Conservation (phyloP, 192 early-diverging fungal genomes). For the Backusella morwellensis region DNA sequence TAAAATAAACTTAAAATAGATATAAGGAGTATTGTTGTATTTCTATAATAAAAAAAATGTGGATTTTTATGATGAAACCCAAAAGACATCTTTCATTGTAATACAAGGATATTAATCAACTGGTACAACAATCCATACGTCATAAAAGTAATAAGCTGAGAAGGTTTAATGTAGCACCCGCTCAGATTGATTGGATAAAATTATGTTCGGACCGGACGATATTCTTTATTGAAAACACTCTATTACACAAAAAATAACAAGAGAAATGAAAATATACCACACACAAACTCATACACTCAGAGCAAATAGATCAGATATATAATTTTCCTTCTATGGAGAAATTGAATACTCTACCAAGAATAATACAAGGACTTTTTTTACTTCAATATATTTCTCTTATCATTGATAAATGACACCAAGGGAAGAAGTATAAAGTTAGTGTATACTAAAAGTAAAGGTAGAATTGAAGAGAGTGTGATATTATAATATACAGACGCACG, state of each 20-base stretch:
- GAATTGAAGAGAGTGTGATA: neutral
- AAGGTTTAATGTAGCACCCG: neutral
- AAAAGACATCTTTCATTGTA: neutral
- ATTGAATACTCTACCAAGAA: neutral
- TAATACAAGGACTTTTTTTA: neutral
- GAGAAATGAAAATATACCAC: neutral
- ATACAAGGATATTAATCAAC: slow-evolving; percentile 1
- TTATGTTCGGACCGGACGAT: neutral
- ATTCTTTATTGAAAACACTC: neutral
- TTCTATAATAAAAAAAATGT: neutral
- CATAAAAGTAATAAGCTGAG: neutral
- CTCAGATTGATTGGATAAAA: neutral
- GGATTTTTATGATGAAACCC: neutral
- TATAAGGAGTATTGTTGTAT: neutral
- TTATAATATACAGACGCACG: no score
- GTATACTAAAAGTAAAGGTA: neutral
- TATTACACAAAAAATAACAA: neutral
- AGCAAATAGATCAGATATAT: neutral
- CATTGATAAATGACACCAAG: neutral
- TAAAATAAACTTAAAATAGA: neutral
- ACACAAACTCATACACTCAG: neutral
- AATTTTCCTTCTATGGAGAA: neutral
- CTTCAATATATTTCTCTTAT: neutral
- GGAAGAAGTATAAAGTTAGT: neutral
- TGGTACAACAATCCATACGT: neutral